phyloP scores from a whole-genome alignment of 2,329 filamentous ascomycete species.

The Colletotrichum sp. region DNA sequence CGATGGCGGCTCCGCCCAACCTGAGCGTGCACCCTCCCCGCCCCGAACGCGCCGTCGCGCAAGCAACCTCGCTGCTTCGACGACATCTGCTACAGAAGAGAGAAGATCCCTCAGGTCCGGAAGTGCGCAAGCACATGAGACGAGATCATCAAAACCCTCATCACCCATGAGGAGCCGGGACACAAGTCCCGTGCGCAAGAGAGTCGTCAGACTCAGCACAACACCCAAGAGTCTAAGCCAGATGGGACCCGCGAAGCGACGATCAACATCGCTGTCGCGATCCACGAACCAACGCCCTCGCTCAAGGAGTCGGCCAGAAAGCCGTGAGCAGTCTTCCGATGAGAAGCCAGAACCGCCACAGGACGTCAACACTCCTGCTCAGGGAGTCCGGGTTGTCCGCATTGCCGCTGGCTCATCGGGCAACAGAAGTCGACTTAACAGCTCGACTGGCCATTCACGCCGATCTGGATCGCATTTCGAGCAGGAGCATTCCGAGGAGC shows the following conservation, averaged over 20 bases:
- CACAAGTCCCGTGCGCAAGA: constrained; percentile 57
- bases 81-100: constrained; percentile 45
- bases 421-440: constrained; percentile 36
- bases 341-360: constrained; percentile 37
- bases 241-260: constrained; percentile 44
- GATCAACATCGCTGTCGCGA: constrained; percentile 56
- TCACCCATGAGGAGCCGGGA: constrained; percentile 54
- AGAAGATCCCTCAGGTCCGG: constrained; percentile 51
- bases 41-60: constrained; percentile 52
- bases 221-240: constrained; percentile 49
- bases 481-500: constrained; percentile 50
- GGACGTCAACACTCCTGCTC: constrained; percentile 59
- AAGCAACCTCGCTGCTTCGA: constrained; percentile 51
- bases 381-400: constrained; percentile 57
- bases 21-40: constrained; percentile 45
- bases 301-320: constrained; percentile 42
- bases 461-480: constrained; percentile 46
- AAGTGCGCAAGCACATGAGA: constrained; percentile 45
- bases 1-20: constrained; percentile 59
- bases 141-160: constrained; percentile 34
- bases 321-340: constrained; percentile 44
- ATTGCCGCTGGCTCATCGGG: constrained; percentile 58
- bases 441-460: constrained; percentile 39
- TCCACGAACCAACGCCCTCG: constrained; percentile 28
- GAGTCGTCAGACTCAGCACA: constrained; percentile 61